Evolutionary conservation across 225 moss, liverwort and hornwort species (phyloP).

Genomic region (Bryoerythrophyllum caledonicum): DNA sequence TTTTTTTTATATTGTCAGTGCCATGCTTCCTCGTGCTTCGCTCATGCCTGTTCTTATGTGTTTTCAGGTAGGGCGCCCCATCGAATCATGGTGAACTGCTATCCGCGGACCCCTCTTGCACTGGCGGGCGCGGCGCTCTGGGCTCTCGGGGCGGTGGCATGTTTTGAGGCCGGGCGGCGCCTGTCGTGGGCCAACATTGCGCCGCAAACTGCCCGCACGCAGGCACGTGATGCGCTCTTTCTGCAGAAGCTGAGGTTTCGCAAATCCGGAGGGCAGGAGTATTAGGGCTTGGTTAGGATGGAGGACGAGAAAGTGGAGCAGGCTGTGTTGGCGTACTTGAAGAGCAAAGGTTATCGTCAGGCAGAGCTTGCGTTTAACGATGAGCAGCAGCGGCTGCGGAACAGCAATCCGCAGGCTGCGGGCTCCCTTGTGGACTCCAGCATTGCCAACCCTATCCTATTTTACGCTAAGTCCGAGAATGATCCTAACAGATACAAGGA

Average conservation of each 20-base stretch:
- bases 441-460: conserved; percentile 84
- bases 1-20: no score
- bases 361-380: conserved; percentile 98
- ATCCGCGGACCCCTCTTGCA: conserved; percentile 38
- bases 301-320: conserved; percentile 94
- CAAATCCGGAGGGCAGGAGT: conserved; percentile 40
- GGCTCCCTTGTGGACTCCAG: conserved; percentile 63
- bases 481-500: conserved; percentile 85
- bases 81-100: conserved; percentile 42
- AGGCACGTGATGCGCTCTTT: conserved; percentile 36
- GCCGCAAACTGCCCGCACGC: conserved; percentile 34
- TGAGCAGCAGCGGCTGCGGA: conserved; percentile 83
- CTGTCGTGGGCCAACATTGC: conserved; percentile 44
- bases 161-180: conserved; percentile 44
- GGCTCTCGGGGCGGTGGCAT: conserved; percentile 15
- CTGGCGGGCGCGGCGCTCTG: conserved; percentile 34
- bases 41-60: not conserved
- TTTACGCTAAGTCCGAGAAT: conserved; percentile 78
- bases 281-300: conserved; percentile 43
- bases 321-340: conserved; percentile 87
- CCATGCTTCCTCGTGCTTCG: not conserved
- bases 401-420: conserved; percentile 17
- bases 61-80: not conserved
- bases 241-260: conserved; percentile 43
- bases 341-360: conserved; percentile 84